These are phyloP conservation scores for Salix koriyanagi DNA, from an alignment of 345 rosid genomes.

Conservation along the genomic window DNA sequence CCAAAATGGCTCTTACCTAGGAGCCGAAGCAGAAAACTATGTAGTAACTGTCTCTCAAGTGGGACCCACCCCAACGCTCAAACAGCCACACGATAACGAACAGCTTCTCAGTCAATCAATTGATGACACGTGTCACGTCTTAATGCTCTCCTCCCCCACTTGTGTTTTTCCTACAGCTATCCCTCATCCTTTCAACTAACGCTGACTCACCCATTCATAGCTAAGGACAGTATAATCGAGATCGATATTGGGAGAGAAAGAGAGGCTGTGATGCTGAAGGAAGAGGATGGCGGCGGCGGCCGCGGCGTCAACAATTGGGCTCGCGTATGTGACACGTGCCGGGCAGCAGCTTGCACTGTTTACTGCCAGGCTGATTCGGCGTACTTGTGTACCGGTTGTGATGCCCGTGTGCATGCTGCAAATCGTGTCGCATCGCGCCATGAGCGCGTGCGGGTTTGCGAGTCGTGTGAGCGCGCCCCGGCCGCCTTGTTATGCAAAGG, in stretches of 20 bases:
- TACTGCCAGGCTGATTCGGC: slow-evolving; percentile 83
- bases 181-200: background rate
- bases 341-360: slow-evolving; percentile 65
- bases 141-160: too few relatives aligned
- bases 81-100: too few relatives aligned
- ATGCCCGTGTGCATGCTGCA: slow-evolving; percentile 66
- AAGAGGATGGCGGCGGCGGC: background rate
- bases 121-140: too few relatives aligned
- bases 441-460: slow-evolving; percentile 79
- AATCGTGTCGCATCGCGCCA: slow-evolving; percentile 83
- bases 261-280: background rate
- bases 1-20: background rate
- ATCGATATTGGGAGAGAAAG: background rate
- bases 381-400: slow-evolving; percentile 64
- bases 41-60: background rate
- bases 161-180: background rate
- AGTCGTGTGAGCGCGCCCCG: slow-evolving; percentile 76
- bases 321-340: slow-evolving; percentile 68
- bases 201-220: slow-evolving; percentile 5
- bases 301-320: slow-evolving; percentile 46
- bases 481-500: slow-evolving; percentile 92
- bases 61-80: too few relatives aligned
- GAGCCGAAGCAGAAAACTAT: slow-evolving; percentile 15
- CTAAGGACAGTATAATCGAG: too few relatives aligned
- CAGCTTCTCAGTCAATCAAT: too few relatives aligned